These are phyloP conservation scores for Escovopsis sp. DNA, from an alignment of 2,329 filamentous ascomycete genomes.

Conservation along the genomic window DNA sequence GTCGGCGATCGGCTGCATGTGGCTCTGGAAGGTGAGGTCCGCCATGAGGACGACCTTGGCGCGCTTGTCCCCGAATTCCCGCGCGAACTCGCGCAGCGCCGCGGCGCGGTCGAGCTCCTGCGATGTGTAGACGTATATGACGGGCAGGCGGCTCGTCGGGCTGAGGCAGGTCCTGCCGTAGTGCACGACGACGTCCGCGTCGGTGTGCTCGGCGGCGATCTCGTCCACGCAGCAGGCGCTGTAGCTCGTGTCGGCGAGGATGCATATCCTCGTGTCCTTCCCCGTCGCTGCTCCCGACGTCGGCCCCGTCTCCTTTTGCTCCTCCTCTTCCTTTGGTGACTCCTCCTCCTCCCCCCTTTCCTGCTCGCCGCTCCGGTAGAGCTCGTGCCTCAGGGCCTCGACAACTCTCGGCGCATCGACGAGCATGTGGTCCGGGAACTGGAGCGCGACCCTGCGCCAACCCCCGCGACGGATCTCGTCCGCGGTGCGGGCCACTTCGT, in stretches of 20 bases:
- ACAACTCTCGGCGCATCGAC: slow-evolving; percentile 71
- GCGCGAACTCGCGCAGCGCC: slow-evolving; percentile 44
- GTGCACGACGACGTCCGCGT: slow-evolving; percentile 83
- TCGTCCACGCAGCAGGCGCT: slow-evolving; percentile 96
- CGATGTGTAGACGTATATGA: slow-evolving; percentile 79
- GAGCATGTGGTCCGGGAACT: slow-evolving; percentile 91
- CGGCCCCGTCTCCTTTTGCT: too few species aligned
- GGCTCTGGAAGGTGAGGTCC: slow-evolving; percentile 72
- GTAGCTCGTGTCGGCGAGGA: slow-evolving; percentile 91
- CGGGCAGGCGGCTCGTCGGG: slow-evolving; percentile 71
- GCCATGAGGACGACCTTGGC: slow-evolving; percentile 67
- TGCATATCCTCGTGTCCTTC: slow-evolving; percentile 42
- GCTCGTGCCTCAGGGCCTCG: slow-evolving; percentile 28
- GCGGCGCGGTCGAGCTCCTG: slow-evolving; percentile 48
- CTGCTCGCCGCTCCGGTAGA: slow-evolving; percentile 4
- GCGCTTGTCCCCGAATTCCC: slow-evolving; percentile 48
- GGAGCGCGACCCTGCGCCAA: slow-evolving; percentile 71
- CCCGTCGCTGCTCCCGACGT: too few species aligned
- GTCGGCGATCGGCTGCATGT: slow-evolving; percentile 44
- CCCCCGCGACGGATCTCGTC: slow-evolving; percentile 54
- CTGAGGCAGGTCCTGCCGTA: slow-evolving; percentile 89
- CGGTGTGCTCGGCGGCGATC: slow-evolving; percentile 83
- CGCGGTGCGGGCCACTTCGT: slow-evolving; percentile 73
- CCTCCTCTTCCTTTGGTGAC: not conserved
- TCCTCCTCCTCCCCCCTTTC: slow-evolving; percentile 4